Evolutionary conservation across 805 yeast genomes (phyloP).

Genomic region (Ogataea kodamae): DNA sequence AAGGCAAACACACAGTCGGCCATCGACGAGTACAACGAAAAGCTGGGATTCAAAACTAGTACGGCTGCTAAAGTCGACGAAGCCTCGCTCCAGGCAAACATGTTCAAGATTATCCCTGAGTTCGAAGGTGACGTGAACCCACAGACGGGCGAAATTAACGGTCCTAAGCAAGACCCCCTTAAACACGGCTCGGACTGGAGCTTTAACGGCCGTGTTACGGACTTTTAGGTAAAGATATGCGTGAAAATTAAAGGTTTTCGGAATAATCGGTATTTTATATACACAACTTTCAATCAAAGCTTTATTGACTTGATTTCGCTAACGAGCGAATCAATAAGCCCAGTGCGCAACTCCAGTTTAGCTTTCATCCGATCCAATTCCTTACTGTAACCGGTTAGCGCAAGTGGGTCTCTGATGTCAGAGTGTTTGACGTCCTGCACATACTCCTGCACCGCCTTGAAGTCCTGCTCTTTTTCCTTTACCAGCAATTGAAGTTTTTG

Average conservation of each 20-base stretch:
- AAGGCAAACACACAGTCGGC: constrained; percentile 77
- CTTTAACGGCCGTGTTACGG: constrained; percentile 94
- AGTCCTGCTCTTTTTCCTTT: constrained; percentile 19
- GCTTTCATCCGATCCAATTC: constrained; percentile 16
- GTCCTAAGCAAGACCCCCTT: constrained; percentile 96
- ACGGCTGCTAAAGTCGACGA: constrained; percentile 44
- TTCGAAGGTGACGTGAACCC: constrained; percentile 95
- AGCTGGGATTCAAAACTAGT: constrained; percentile 30
- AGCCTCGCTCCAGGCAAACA: constrained; percentile 64
- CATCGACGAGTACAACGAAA: constrained; percentile 64
- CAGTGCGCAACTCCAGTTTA: constrained; percentile 17
- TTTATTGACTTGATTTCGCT: constrained; percentile 6
- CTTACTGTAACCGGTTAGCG: constrained; percentile 8
- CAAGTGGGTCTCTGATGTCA: constrained; percentile 14
- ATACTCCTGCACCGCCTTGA: constrained; percentile 11
- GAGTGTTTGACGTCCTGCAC: constrained; percentile 18
- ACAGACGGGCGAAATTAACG: constrained; percentile 90
- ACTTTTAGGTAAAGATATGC: constrained; percentile 48
- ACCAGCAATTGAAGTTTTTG: constrained; percentile 18
- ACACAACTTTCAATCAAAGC: constrained; percentile 1
- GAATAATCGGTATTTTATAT: constrained; percentile 11
- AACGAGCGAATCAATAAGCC: constrained; percentile 7
- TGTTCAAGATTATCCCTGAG: constrained; percentile 80
- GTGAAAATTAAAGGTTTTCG: constrained; percentile 8
- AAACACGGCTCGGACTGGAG: constrained; percentile 85